These are phyloP conservation scores for Cercospora sp. DNA, from an alignment of 2,329 filamentous ascomycete species.

Conservation along the genomic window DNA sequence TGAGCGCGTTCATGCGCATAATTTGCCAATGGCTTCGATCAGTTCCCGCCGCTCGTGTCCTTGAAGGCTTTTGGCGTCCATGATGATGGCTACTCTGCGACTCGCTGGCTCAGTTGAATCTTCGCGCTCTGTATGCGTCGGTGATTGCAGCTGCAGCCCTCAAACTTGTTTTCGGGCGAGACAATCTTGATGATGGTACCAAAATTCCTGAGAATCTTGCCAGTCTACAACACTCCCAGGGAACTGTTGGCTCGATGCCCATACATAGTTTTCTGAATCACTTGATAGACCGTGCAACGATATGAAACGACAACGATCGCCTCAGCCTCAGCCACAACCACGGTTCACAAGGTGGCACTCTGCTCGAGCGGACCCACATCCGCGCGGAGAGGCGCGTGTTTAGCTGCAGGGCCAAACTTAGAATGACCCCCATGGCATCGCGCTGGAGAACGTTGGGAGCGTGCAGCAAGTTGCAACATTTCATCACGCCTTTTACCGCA, in stretches of 20 bases:
- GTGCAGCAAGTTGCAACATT: background rate
- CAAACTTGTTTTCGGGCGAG: background rate
- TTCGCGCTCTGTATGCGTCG: background rate
- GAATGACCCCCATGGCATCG: background rate
- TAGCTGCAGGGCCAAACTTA: background rate
- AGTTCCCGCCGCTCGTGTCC: background rate
- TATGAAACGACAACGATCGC: background rate
- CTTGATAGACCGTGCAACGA: background rate
- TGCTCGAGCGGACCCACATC: background rate
- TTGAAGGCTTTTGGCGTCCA: background rate
- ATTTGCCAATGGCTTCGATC: background rate
- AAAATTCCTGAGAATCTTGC: background rate
- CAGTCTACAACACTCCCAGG: background rate
- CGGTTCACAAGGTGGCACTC: background rate
- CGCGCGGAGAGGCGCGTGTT: background rate
- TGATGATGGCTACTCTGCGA: background rate
- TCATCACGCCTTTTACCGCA: background rate
- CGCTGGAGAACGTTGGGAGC: background rate
- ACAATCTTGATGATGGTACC: background rate
- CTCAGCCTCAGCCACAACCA: background rate
- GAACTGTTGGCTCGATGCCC: background rate
- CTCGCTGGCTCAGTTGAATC: background rate
- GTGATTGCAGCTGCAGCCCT: background rate
- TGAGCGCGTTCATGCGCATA: constrained; percentile 20
- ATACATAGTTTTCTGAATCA: background rate